Base-by-base conservation (phyloP, 805 yeast genomes). In the Ogataea nonfermentans region DNA sequence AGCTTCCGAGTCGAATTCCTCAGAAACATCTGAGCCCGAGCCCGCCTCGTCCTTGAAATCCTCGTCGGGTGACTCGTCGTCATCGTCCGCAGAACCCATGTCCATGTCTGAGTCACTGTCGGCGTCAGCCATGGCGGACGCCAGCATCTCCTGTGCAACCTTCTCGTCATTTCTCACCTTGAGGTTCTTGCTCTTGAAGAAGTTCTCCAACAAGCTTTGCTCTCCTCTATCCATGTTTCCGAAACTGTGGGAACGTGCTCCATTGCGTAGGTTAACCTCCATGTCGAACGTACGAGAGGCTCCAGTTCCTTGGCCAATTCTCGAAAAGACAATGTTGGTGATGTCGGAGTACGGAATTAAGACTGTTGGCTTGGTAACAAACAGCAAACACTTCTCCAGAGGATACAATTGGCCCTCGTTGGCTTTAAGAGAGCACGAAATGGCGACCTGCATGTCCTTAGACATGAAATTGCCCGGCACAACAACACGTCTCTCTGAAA, bases 331-430 rank as follows among this genome's bases (percentile, higher is more conserved):
- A 23, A 93, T 79, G 28, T 72, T 74, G 37, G 81, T 70, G 27
- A 93, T 77, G 53, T 93, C 98, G 0, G 84, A 69, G 61, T 78
- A 84, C 41, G 97, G 95, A 48, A 93, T 85, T 61, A 85, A 85
- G 28, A 93, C 78, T 0, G 97, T 89, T 31, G 99, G 96, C 61
- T 93, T 93, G 16, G 96, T 89, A 33, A 91, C 82, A 59, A 93
- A 91, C 47, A 93, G 66, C 57, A 93, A 78, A 40, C 95, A 85
- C 64, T 87, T 85, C 49, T 93, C 99, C 43, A 93, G 73, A n/a
- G 95, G 88, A 62, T 86, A 93, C 44, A 93, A 66, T 53, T 89
- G 84, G 20, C 99, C 98, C 68, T 93, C 98, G 35, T 86, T 84
- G 0, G 98, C 98, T 63, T 91, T 93, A 52, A 87, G 76, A 6